These are phyloP conservation scores for Dioscorea alata DNA, from an alignment of 106 monocot genomes.

Conservation along the genomic window DNA sequence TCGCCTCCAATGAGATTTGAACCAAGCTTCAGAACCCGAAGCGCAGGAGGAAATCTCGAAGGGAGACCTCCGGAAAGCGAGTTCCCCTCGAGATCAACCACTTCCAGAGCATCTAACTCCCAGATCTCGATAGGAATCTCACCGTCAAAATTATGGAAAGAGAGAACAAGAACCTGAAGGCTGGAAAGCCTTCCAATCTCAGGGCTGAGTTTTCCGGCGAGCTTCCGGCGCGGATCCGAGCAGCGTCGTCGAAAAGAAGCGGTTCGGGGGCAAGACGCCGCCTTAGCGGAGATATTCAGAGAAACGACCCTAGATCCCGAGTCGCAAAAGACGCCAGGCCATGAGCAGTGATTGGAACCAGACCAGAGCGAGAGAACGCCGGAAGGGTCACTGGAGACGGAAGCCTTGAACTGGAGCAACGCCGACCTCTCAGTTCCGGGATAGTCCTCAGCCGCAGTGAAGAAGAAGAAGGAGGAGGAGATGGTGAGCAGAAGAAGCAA, in stretches of 20 bases:
- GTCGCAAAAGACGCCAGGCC: slow-evolving; percentile 51
- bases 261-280: slow-evolving; percentile 12
- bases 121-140: slow-evolving; percentile 42
- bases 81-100: slow-evolving; percentile 39
- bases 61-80: slow-evolving; percentile 45
- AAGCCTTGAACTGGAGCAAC: slow-evolving; percentile 45
- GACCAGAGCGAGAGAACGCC: slow-evolving; percentile 42
- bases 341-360: slow-evolving; percentile 26
- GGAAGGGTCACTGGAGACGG: slow-evolving; percentile 35
- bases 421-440: slow-evolving; percentile 14
- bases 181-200: slow-evolving; percentile 15
- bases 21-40: slow-evolving; percentile 43
- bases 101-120: slow-evolving; percentile 29
- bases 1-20: slow-evolving; percentile 47
- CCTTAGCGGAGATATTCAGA: slow-evolving; percentile 26
- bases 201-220: slow-evolving; percentile 28
- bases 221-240: slow-evolving; percentile 14
- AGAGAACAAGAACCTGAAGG: slow-evolving; percentile 32
- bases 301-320: slow-evolving; percentile 21
- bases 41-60: slow-evolving; percentile 17
- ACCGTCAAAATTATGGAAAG: slow-evolving; percentile 35
- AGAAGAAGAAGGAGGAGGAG: background rate
- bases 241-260: slow-evolving; percentile 13
- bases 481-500: slow-evolving; percentile 3
- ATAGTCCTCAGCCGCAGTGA: background rate